Evolutionary conservation across 441 rosid genomes (phyloP).

Genomic region (Adansonia grandidieri): DNA sequence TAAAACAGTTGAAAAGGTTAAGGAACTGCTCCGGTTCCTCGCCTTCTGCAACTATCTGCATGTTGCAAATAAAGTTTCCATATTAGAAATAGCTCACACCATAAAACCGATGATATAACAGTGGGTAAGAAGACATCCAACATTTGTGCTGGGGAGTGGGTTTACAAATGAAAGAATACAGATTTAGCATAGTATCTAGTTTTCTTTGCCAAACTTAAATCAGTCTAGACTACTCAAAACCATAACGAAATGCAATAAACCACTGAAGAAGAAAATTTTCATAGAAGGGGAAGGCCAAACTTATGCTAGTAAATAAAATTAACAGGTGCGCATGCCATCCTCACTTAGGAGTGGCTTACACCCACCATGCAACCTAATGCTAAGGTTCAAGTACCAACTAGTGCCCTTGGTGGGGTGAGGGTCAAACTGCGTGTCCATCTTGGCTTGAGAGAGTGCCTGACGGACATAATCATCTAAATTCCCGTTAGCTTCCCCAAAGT

Average conservation of each 20-base stretch:
- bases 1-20: conserved; percentile 37
- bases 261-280: neutral
- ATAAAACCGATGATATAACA: neutral
- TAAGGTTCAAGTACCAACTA: neutral
- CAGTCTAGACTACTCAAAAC: neutral
- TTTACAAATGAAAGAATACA: neutral
- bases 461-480: neutral
- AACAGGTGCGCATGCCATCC: neutral
- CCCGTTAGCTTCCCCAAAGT: neutral
- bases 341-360: neutral
- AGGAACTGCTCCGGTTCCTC: conserved; percentile 51
- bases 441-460: neutral
- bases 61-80: neutral
- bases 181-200: neutral
- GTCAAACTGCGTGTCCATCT: neutral
- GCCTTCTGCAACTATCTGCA: conserved; percentile 50
- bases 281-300: neutral
- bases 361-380: neutral
- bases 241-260: neutral
- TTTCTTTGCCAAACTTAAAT: neutral
- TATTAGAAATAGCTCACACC: conserved; percentile 17
- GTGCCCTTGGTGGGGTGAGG: neutral
- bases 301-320: neutral
- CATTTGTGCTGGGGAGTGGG: neutral
- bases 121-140: neutral